Percentiles rank a stretch among this genome's conserved stretches.
These are phyloP conservation scores for Diaporthe vexans DNA, from an alignment of 2,329 filamentous ascomycete genomes.

Conservation along the genomic window DNA sequence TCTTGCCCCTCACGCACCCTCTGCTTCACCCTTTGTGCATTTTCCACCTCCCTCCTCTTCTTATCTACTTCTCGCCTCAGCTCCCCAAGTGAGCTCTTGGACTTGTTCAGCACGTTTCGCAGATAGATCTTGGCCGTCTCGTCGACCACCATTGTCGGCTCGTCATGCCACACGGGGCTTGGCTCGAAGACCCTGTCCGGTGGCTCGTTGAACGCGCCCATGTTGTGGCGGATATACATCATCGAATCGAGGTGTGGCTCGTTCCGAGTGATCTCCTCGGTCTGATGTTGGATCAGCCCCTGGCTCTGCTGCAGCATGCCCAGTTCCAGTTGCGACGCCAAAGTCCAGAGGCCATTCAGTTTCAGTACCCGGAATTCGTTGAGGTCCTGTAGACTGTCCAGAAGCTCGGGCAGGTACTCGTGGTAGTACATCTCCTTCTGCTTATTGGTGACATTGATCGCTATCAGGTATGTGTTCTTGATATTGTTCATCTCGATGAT, in stretches of 20 bases:
- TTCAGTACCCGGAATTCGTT: conserved; percentile 89
- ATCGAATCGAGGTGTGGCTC: conserved; percentile 91
- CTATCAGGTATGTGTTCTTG: conserved; percentile 98
- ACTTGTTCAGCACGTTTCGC: conserved; percentile 92
- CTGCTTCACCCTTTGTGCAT: conserved; percentile 79
- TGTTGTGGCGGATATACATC: conserved; percentile 98
- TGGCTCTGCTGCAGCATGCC: conserved; percentile 81
- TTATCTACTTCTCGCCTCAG: conserved; percentile 86
- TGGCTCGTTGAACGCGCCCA: conserved; percentile 85
- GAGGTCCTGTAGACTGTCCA: conserved; percentile 94
- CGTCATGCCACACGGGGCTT: conserved; percentile 97
- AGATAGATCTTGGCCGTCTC: conserved; percentile 90
- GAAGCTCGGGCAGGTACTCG: conserved; percentile 92
- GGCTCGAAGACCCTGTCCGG: conserved; percentile 89
- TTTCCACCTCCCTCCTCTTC: conserved; percentile 88
- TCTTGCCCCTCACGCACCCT: conserved; percentile 86
- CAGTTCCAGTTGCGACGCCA: conserved; percentile 85
- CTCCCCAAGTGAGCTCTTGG: conserved; percentile 85
- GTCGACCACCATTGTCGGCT: conserved; percentile 87
- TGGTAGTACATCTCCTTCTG: conserved; percentile 98
- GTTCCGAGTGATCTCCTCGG: conserved; percentile 88
- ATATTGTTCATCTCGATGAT: conserved; percentile 95
- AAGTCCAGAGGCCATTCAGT: conserved; percentile 87
- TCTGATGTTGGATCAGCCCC: conserved; percentile 78
- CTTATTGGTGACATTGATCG: conserved; percentile 97